Conservation (phyloP, 2,329 filamentous ascomycete species). For the Plenodomus biglobosus region DNA sequence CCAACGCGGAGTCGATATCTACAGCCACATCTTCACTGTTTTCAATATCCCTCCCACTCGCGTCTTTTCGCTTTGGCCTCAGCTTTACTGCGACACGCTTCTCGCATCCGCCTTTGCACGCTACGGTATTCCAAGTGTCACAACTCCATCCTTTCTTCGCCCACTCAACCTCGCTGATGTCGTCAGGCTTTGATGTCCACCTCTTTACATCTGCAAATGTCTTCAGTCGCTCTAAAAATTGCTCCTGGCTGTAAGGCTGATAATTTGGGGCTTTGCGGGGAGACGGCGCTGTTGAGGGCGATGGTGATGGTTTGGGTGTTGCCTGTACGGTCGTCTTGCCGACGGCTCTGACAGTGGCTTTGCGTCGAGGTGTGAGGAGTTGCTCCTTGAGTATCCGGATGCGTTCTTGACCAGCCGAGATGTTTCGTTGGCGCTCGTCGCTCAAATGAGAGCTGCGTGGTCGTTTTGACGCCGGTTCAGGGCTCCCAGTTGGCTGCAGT, state of each 20-base stretch:
- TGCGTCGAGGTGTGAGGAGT: slow-evolving; percentile 31
- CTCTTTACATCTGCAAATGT: slow-evolving; percentile 89
- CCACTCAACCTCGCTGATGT: slow-evolving; percentile 89
- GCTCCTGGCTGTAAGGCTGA: slow-evolving; percentile 79
- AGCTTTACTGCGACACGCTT: slow-evolving; percentile 82
- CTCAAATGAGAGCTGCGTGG: slow-evolving; percentile 35
- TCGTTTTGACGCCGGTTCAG: slow-evolving; percentile 40
- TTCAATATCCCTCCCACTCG: slow-evolving; percentile 51
- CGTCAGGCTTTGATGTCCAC: slow-evolving; percentile 90
- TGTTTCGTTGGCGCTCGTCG: slow-evolving; percentile 30
- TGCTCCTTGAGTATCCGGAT: slow-evolving; percentile 38
- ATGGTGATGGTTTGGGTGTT: slow-evolving; percentile 10
- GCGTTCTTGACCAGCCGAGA: slow-evolving; percentile 34
- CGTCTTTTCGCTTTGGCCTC: slow-evolving; percentile 54
- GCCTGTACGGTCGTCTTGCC: slow-evolving; percentile 23
- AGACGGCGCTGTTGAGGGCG: slow-evolving; percentile 13
- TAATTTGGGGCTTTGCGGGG: slow-evolving; percentile 64
- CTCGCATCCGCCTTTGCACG: slow-evolving; percentile 78
- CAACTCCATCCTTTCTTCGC: slow-evolving; percentile 92
- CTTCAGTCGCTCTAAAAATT: slow-evolving; percentile 77
- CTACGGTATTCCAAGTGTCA: slow-evolving; percentile 70
- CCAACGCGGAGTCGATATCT: slow-evolving; percentile 62
- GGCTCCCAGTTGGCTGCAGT: slow-evolving; percentile 21
- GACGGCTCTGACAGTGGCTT: slow-evolving; percentile 36
- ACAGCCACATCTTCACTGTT: slow-evolving; percentile 51